phyloP scores from a whole-genome alignment of 345 rosid genomes.

The Syzygium jambos region DNA sequence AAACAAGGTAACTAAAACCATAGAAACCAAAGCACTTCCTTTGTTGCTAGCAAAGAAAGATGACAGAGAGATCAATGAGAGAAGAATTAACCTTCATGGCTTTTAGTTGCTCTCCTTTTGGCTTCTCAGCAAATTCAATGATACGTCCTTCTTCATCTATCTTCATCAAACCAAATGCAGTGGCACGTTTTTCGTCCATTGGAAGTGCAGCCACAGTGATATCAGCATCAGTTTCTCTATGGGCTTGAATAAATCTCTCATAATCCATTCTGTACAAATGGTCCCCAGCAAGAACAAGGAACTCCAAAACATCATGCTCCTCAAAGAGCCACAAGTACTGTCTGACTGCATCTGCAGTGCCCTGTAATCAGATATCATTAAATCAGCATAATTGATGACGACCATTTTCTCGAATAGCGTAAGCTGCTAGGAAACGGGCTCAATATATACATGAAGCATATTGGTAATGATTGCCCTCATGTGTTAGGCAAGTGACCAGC shows the following conservation, averaged over 20 bases:
- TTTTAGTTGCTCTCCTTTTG: slow-evolving; percentile 86
- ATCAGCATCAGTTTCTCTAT: slow-evolving; percentile 94
- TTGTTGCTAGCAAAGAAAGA: neutral
- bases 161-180: slow-evolving; percentile 95
- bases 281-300: slow-evolving; percentile 90
- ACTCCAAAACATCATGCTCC: slow-evolving; percentile 95
- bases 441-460: neutral
- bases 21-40: neutral
- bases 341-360: slow-evolving; percentile 97
- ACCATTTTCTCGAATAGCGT: neutral
- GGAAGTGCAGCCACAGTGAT: slow-evolving; percentile 98
- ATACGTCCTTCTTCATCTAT: slow-evolving; percentile 96
- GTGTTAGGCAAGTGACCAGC: neutral
- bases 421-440: neutral
- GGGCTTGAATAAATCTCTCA: slow-evolving; percentile 93
- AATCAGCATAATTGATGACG: neutral
- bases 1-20: neutral
- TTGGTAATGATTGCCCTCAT: neutral
- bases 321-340: slow-evolving; percentile 95
- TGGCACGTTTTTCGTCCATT: slow-evolving; percentile 88
- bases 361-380: slow-evolving; percentile 25
- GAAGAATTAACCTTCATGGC: slow-evolving; percentile 62
- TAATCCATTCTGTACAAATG: slow-evolving; percentile 97
- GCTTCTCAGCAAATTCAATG: slow-evolving; percentile 89
- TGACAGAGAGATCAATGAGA: neutral